Evolutionary conservation across 768 basidiomycete genomes (phyloP), one percentile per base, ranked within the genome.

Genomic region (Lactarius vividus): DNA sequence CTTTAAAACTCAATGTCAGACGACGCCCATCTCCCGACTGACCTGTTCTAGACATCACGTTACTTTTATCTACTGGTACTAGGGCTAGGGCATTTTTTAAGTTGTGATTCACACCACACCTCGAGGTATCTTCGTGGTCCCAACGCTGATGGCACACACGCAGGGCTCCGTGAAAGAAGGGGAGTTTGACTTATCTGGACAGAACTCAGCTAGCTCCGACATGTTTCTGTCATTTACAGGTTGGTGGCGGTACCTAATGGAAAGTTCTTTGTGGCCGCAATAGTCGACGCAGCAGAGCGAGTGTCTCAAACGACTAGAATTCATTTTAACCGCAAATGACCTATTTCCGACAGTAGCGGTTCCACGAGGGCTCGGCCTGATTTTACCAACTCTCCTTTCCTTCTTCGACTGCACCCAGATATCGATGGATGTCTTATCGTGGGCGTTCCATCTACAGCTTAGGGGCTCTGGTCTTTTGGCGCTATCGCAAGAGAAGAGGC

Each of bases 141-240:
- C 29, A 26, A 5, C 11, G 10, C 54, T 55, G 29, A 42, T 62
- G 31, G 42, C 33, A 46, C 5, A 11, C 10, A 16, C 11, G 11
- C 49, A 18, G 35, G 20, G 23, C 11, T 23, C 55, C 31, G 40
- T 26, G 61, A 56, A 56, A 56, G 61, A 56, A 56, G 31, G 39
- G 20, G 11, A 10, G 9, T 49, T 26, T 7, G 20, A 8, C 29
- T 26, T 18, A 26, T 61, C 40, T n/a, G 46, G 40, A 39, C 16
- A 59, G 31, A 35, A 8, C 11, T 53, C 53, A 18, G 35, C 35
- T 11, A 11, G n/a, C 33, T 9, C 35, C 26, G 31, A 23, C 26
- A 39, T 15, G 56, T 33, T 46, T 7, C 35, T 29, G 37, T 37
- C 10, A 35, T 61, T 18, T 16, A 42, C 6, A 46, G n/a, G 44